Percentiles rank a stretch among this genome's conserved stretches.
Evolutionary conservation across 2,329 filamentous ascomycete species (phyloP).

Genomic region (Pseudogymnoascus sp.): DNA sequence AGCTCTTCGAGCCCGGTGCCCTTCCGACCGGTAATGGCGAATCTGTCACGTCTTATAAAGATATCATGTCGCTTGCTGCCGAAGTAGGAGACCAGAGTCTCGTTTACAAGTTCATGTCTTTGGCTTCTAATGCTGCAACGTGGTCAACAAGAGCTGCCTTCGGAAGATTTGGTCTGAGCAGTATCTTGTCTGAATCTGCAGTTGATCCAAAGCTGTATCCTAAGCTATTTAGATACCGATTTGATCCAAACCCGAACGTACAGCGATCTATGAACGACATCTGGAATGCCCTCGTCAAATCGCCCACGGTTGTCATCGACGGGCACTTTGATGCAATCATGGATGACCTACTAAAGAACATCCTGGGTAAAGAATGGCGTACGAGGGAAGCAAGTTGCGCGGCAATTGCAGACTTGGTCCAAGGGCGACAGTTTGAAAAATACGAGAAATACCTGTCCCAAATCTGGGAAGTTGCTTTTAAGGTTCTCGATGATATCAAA

Average conservation of each 20-base stretch:
- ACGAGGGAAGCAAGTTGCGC: constrained; percentile 87
- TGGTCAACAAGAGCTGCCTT: constrained; percentile 98
- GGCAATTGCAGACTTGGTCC: constrained; percentile 79
- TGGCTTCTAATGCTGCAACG: constrained; percentile 90
- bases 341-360: constrained; percentile 74
- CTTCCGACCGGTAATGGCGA: constrained; percentile 83
- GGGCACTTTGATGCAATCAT: constrained; percentile 83
- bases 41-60: constrained; percentile 91
- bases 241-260: constrained; percentile 90
- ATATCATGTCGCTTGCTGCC: constrained; percentile 90
- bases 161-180: constrained; percentile 86
- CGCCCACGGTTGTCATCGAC: constrained; percentile 68
- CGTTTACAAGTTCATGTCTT: constrained; percentile 98
- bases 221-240: constrained; percentile 88
- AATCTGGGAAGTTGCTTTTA: constrained; percentile 80
- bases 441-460: constrained; percentile 80
- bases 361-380: constrained; percentile 87
- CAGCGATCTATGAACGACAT: constrained; percentile 96
- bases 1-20: constrained; percentile 86
- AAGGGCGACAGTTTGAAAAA: constrained; percentile 65
- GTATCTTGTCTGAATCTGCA: constrained; percentile 78
- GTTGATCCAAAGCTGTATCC: constrained; percentile 92
- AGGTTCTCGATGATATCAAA: constrained; percentile 94
- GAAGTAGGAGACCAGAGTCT: constrained; percentile 93
- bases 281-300: constrained; percentile 92